phyloP scores from a whole-genome alignment of 305 asterid genomes.

The Vinca major region DNA sequence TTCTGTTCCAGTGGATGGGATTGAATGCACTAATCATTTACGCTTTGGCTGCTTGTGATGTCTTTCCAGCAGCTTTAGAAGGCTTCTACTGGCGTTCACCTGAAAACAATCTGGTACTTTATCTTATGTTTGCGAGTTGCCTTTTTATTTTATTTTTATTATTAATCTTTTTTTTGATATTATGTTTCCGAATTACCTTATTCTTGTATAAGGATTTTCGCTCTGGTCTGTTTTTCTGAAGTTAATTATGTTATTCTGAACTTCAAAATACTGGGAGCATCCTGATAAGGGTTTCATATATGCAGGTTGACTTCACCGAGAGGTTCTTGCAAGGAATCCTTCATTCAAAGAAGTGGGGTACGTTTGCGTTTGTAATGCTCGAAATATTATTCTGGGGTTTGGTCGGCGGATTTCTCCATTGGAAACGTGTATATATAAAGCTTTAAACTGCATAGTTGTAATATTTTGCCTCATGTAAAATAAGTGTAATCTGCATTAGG shows the following conservation, averaged over 20 bases:
- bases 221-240: not conserved
- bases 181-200: not conserved
- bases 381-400: conserved; percentile 81
- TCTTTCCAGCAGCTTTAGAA: conserved; percentile 63
- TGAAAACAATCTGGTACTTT: conserved; percentile 63
- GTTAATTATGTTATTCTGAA: not conserved
- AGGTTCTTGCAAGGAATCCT: conserved; percentile 38
- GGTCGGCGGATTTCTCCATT: conserved; percentile 33
- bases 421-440: conserved; percentile 21
- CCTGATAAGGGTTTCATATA: not conserved
- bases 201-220: not conserved
- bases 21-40: conserved; percentile 74
- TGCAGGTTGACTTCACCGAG: conserved; percentile 57
- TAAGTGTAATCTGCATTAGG: not conserved
- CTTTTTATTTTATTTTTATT: too few species aligned
- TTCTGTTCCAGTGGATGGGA: conserved; percentile 81
- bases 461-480: conserved; percentile 7
- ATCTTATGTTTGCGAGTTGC: not conserved
- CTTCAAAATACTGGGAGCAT: not conserved
- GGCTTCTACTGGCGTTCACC: conserved; percentile 79
- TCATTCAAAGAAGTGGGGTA: conserved; percentile 64
- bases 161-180: too few species aligned
- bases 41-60: conserved; percentile 78
- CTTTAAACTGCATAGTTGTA: conserved; percentile 6
- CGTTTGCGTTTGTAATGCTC: conserved; percentile 53